These are phyloP conservation scores for Colletotrichum sansevieriae DNA, from an alignment of 2,329 filamentous ascomycete species.

Conservation along the genomic window DNA sequence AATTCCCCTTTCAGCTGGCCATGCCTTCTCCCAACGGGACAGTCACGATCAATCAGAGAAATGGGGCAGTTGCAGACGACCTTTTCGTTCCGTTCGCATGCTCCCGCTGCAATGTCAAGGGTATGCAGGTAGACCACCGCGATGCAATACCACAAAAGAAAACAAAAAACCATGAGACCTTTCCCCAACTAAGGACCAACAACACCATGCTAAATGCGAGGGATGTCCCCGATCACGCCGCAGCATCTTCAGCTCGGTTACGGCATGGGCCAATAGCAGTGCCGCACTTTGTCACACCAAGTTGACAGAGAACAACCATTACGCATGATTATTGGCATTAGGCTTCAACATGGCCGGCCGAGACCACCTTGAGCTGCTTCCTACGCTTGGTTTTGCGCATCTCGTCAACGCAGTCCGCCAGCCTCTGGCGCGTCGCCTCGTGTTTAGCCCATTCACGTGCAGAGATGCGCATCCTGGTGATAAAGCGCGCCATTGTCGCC, in stretches of 20 bases:
- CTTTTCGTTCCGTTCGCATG: constrained; percentile 20
- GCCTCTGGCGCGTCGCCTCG: constrained; percentile 61
- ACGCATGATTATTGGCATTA: constrained; percentile 1
- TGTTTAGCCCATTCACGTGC: constrained; percentile 65
- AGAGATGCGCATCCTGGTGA: constrained; percentile 63
- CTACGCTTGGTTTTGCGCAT: constrained; percentile 60
- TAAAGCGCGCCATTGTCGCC: constrained; percentile 63
- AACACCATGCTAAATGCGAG: constrained; percentile 24
- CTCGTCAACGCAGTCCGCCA: constrained; percentile 64
- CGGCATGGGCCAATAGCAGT: constrained; percentile 12
- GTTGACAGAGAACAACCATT: neutral
- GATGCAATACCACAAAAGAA: constrained; percentile 12
- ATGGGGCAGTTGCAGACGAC: constrained; percentile 5
- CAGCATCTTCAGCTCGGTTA: constrained; percentile 34
- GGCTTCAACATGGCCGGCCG: constrained; percentile 50
- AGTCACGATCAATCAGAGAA: constrained; percentile 15
- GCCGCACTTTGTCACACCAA: no score
- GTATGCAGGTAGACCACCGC: constrained; percentile 19
- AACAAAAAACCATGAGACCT: neutral
- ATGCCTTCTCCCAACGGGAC: constrained; percentile 8
- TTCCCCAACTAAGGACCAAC: neutral
- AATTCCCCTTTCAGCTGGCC: constrained; percentile 5
- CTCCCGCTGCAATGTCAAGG: constrained; percentile 29
- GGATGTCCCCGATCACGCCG: constrained; percentile 12
- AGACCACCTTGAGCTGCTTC: constrained; percentile 55